phyloP scores from a whole-genome alignment of 192 early-diverging fungal genomes.

The Linnemannia hyalina region DNA sequence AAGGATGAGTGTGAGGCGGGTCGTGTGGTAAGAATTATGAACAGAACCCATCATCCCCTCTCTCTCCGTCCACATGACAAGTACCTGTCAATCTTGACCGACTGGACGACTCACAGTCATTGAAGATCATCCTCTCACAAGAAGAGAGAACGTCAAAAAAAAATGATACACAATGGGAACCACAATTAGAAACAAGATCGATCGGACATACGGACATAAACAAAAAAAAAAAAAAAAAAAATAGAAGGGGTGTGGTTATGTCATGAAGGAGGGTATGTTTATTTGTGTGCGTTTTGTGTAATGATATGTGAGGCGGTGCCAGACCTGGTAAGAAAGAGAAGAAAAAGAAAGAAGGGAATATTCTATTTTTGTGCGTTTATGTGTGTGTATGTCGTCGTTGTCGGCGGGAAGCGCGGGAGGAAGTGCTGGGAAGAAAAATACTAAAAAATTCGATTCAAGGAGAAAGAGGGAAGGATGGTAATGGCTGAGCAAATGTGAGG shows the following conservation, averaged over 20 bases:
- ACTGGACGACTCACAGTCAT: too few relatives aligned
- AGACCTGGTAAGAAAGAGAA: not conserved
- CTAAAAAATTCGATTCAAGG: not conserved
- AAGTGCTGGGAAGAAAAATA: not conserved
- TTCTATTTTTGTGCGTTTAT: conserved; percentile 9
- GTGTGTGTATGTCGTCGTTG: not conserved
- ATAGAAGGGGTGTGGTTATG: not conserved
- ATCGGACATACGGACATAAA: not conserved
- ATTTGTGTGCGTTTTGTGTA: not conserved
- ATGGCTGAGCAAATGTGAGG: conserved; percentile 6
- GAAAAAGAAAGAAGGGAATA: not conserved
- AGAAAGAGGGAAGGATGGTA: not conserved
- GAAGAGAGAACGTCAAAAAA: too few relatives aligned
- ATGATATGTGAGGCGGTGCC: conserved; percentile 4
- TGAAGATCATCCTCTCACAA: too few relatives aligned
- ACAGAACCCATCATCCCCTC: too few relatives aligned
- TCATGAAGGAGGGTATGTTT: not conserved
- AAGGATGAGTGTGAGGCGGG: not conserved
- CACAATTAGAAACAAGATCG: not conserved
- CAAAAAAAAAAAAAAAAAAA: too few relatives aligned
- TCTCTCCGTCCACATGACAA: not conserved
- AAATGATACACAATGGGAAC: not conserved
- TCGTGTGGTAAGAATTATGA: not conserved
- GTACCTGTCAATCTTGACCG: not conserved
- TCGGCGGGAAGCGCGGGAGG: not conserved